Conservation (phyloP, 768 basidiomycete species). For the Russula sp. region DNA sequence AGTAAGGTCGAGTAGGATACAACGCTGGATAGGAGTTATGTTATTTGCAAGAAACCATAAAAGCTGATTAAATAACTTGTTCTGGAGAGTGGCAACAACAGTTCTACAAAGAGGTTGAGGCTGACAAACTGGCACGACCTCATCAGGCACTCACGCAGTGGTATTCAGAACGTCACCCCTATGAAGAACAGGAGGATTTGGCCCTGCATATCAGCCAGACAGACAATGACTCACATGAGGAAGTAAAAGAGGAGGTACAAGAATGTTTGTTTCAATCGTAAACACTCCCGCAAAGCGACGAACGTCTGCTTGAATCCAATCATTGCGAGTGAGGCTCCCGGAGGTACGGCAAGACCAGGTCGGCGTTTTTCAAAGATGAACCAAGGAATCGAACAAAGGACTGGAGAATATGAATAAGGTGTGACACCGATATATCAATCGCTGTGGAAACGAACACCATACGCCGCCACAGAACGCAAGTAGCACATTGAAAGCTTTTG, state of each 20-base stretch:
- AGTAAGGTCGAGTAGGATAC: constrained; percentile 69
- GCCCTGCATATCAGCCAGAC: not conserved
- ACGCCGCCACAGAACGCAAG: constrained; percentile 74
- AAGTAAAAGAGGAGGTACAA: constrained; percentile 70
- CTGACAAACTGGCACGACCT: not conserved
- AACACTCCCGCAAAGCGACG: constrained; percentile 54
- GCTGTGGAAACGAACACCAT: constrained; percentile 44
- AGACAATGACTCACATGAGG: constrained; percentile 45
- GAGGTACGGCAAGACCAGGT: constrained; percentile 54
- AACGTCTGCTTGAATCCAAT: constrained; percentile 65
- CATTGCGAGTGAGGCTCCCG: constrained; percentile 46
- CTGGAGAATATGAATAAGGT: constrained; percentile 28
- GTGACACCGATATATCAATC: not conserved
- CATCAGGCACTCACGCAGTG: constrained; percentile 45
- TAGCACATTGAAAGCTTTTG: constrained; percentile 63
- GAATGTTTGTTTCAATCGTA: constrained; percentile 65
- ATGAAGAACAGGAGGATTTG: not conserved
- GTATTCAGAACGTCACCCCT: constrained; percentile 76
- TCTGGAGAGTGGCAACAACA: constrained; percentile 63
- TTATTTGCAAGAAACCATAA: not conserved
- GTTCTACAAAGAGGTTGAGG: constrained; percentile 36
- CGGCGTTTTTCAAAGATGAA: constrained; percentile 63
- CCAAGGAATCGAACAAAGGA: constrained; percentile 65
- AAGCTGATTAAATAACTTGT: constrained; percentile 37
- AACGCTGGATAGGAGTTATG: constrained; percentile 36